phyloP scores from a whole-genome alignment of 2,329 filamentous ascomycete species.

The Tolypocladium capitatum region DNA sequence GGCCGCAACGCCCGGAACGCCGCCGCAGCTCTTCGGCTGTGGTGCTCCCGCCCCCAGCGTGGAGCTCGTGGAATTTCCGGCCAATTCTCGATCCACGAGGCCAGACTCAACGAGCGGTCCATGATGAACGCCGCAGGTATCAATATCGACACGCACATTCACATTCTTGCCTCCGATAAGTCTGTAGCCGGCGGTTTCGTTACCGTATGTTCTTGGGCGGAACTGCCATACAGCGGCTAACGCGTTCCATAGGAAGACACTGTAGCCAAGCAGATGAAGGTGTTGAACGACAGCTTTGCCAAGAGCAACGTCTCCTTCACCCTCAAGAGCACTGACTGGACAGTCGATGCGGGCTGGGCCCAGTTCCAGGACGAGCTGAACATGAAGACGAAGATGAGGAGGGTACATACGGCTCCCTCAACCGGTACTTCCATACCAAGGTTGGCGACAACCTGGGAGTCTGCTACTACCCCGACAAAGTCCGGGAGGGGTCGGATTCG shows the following conservation, averaged over 20 bases:
- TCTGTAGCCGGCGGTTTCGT: too few species aligned
- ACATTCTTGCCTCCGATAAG: too few species aligned
- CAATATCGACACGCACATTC: too few species aligned
- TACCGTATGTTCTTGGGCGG: too few species aligned
- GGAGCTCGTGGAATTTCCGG: too few species aligned
- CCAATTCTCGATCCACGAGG: too few species aligned
- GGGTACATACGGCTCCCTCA: conserved; percentile 27
- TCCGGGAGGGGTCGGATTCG: conserved; percentile 13
- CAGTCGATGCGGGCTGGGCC: too few species aligned
- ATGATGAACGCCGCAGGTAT: too few species aligned
- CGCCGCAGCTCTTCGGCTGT: conserved; percentile 2
- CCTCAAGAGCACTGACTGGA: conserved; percentile 20
- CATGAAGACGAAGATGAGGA: conserved; percentile 31
- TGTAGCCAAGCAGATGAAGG: conserved; percentile 7
- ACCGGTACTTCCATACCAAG: conserved; percentile 27
- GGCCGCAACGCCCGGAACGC: neutral
- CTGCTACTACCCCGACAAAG: conserved; percentile 26
- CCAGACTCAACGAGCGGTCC: too few species aligned
- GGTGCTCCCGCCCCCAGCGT: conserved; percentile 7
- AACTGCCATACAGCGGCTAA: too few species aligned
- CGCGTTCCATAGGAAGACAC: too few species aligned
- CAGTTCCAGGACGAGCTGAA: conserved; percentile 15
- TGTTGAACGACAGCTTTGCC: conserved; percentile 14
- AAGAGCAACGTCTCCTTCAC: conserved; percentile 26
- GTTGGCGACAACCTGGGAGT: conserved; percentile 5